These are phyloP conservation scores for Phaeomoniella chlamydospora DNA, from an alignment of 2,329 filamentous ascomycete species.

Conservation along the genomic window DNA sequence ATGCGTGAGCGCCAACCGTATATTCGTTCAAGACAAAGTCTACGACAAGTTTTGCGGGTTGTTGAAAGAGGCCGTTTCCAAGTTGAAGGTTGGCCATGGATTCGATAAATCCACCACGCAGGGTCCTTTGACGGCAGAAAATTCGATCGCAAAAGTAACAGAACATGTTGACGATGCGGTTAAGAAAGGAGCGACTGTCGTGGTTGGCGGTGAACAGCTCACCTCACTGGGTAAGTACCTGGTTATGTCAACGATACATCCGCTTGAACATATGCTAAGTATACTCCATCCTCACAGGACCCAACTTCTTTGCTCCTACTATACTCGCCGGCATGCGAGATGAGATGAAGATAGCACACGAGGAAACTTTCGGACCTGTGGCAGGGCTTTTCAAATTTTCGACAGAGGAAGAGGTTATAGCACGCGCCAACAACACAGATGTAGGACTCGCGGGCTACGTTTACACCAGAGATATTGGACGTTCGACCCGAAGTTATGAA, in stretches of 20 bases:
- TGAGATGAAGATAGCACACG: slow-evolving; percentile 13
- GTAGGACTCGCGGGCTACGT: slow-evolving; percentile 17
- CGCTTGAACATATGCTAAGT: too few relatives aligned
- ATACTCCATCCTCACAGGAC: too few relatives aligned
- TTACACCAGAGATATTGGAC: slow-evolving; percentile 37
- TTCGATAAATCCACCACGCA: slow-evolving; percentile 60
- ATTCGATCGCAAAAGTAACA: slow-evolving; percentile 12
- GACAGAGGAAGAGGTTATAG: slow-evolving; percentile 17
- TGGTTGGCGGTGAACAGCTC: slow-evolving; percentile 12
- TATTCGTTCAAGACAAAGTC: slow-evolving; percentile 65
- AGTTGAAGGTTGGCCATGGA: slow-evolving; percentile 62
- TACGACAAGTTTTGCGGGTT: slow-evolving; percentile 60
- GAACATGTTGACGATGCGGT: slow-evolving; percentile 13
- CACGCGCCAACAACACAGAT: slow-evolving; percentile 15
- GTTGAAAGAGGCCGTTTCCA: slow-evolving; percentile 57
- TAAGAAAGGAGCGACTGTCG: slow-evolving; percentile 13
- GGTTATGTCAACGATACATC: too few relatives aligned
- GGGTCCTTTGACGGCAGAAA: slow-evolving; percentile 45
- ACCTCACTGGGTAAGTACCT: slow-evolving; percentile 8
- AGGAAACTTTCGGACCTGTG: slow-evolving; percentile 18
- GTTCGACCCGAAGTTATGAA: slow-evolving; percentile 50
- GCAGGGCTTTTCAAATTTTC: slow-evolving; percentile 47
- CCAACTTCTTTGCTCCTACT: slow-evolving; percentile 13
- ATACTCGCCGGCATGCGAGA: slow-evolving; percentile 12
- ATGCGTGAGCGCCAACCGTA: slow-evolving; percentile 44